phyloP scores from a whole-genome alignment of 345 rosid genomes.

The Eucalyptus polybractea region DNA sequence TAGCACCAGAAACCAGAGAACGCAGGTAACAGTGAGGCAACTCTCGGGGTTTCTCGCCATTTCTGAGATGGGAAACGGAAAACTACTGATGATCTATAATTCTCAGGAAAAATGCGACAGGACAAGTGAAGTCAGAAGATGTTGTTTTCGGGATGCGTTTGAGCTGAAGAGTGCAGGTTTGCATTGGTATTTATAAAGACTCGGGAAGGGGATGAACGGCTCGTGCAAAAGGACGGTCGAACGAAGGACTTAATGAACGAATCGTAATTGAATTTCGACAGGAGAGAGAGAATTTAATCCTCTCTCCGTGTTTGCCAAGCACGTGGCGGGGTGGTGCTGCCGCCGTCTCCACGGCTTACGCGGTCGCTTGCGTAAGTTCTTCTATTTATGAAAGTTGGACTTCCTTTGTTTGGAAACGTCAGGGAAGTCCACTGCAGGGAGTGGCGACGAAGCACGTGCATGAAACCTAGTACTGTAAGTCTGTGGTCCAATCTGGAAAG shows the following conservation, averaged over 20 bases:
- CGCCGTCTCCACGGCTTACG: background rate
- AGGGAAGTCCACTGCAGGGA: background rate
- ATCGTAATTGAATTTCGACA: background rate
- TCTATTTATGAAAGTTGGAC: background rate
- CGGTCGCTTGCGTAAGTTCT: background rate
- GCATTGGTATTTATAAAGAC: background rate
- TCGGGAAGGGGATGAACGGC: background rate
- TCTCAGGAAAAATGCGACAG: background rate
- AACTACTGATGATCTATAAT: background rate
- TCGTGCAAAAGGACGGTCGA: background rate
- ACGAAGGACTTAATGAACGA: background rate
- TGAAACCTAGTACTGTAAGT: background rate
- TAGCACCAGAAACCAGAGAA: background rate
- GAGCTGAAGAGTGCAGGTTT: background rate
- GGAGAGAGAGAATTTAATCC: background rate
- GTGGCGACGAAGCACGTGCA: background rate
- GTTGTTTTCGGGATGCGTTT: background rate
- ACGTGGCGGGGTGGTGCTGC: background rate
- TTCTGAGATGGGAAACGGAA: background rate
- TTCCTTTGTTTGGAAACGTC: background rate
- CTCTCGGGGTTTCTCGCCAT: constrained; percentile 5
- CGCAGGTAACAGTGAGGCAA: background rate
- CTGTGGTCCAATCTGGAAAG: background rate
- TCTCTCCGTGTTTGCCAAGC: background rate
- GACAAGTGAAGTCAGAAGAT: background rate